Percentiles rank a stretch among this genome's conserved stretches.
Evolutionary conservation across 768 basidiomycete genomes (phyloP).

Genomic region (Psilocybe cubensis): DNA sequence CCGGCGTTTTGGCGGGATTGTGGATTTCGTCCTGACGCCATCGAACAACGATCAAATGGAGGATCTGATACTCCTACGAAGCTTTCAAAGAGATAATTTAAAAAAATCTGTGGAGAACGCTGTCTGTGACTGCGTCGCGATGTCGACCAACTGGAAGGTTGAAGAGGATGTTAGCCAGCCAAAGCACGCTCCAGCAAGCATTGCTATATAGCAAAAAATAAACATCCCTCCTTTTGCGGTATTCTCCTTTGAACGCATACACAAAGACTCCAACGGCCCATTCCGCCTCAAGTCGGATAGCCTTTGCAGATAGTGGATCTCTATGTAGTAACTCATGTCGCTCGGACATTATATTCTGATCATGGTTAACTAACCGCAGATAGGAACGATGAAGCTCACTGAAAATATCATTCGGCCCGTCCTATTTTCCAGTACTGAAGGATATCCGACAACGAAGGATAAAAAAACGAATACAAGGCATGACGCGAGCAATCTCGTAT

Average conservation of each 20-base stretch:
- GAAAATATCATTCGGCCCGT: slow-evolving; percentile 19
- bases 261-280: slow-evolving; percentile 25
- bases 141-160: not conserved
- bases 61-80: not conserved
- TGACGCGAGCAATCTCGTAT: slow-evolving; percentile 19
- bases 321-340: slow-evolving; percentile 26
- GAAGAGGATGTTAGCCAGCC: slow-evolving; percentile 3
- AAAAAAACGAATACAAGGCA: slow-evolving; percentile 3
- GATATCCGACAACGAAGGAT: slow-evolving; percentile 19
- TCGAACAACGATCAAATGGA: slow-evolving; percentile 22
- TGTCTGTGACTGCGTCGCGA: not conserved
- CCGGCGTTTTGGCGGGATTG: slow-evolving; percentile 37
- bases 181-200: slow-evolving; percentile 4
- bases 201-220: slow-evolving; percentile 18
- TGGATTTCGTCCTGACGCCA: slow-evolving; percentile 27
- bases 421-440: slow-evolving; percentile 11
- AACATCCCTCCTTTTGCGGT: slow-evolving; percentile 6
- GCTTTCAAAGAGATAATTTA: slow-evolving; percentile 1
- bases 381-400: slow-evolving; percentile 25
- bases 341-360: slow-evolving; percentile 32
- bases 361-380: slow-evolving; percentile 23
- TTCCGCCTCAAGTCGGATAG: slow-evolving; percentile 31
- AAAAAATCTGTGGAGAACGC: not conserved
- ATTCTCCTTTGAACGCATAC: slow-evolving; percentile 6
- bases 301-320: slow-evolving; percentile 31